Evolutionary conservation across 345 rosid species (phyloP), one percentile per base, ranked within the genome.

Genomic region (Ceriops tagal): DNA sequence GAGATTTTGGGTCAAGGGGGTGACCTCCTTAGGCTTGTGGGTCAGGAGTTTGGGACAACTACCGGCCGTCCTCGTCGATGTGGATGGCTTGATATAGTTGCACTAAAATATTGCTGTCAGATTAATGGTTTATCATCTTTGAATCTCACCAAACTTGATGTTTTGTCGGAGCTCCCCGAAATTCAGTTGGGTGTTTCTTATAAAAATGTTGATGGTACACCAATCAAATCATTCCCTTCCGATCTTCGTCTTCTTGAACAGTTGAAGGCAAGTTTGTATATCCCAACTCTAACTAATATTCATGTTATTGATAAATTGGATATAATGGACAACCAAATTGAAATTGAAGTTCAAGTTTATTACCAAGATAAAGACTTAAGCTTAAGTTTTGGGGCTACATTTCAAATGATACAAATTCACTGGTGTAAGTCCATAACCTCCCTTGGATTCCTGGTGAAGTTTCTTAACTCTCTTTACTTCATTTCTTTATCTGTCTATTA

Each of bases 11-110:
- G 92, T 27, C 73, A 86, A 69, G 96, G 87, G n/a, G 99, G 96
- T 71, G 97, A 95, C 73, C 76, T 83, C 68, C 97, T 95, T 28
- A 82, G 97, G 82, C 78, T 83, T 76, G 91, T 88, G 47, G 99
- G 97, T 68, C 96, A 92, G 61, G 99, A 90, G 81, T 92, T 95
- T 78, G 99, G 99, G 68, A 92, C 99, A 28, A 88, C 96, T 32
- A 95, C 97, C 11, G 99, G 99, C 34, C 99, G 97, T 53, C 99
- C 99, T 78, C 96, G 99, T 43, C 96, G 97, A 62, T 95, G 99
- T 74, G 99, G 97, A 51, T 95, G 99, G 99, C 97, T 95, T 8
- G 99, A 95, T 81, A 68, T 95, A 60, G 99, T 95, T 80, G 97
- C 97, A 5, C 76, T 92, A 78, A 90, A 76, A 73, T 95, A 76